A percentile compares a stretch with the other conserved stretches of the same genome.
These are phyloP conservation scores for Candida anutae DNA, from an alignment of 1,139 yeast genomes.

Conservation along the genomic window DNA sequence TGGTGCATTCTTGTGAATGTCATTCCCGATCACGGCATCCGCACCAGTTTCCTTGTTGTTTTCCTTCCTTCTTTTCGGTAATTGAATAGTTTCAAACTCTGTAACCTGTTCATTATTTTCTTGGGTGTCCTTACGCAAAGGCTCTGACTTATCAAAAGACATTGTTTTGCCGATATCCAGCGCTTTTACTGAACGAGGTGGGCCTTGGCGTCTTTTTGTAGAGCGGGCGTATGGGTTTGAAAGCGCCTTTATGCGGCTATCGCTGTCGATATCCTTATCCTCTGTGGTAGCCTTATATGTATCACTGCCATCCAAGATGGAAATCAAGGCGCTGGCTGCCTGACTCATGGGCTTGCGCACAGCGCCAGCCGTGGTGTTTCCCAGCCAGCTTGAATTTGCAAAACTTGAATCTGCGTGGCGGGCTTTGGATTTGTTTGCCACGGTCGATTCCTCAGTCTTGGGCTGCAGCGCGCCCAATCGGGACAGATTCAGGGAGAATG, in stretches of 20 bases:
- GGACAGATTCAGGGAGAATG: slow-evolving; percentile 3
- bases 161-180: slow-evolving; percentile 31
- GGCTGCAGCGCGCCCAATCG: too few relatives aligned
- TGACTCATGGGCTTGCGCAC: slow-evolving; percentile 37
- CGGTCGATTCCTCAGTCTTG: too few relatives aligned
- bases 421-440: slow-evolving; percentile 4
- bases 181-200: slow-evolving; percentile 9
- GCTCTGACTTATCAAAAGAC: slow-evolving; percentile 26
- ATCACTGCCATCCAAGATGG: slow-evolving; percentile 45
- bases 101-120: too few relatives aligned
- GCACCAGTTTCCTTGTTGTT: too few relatives aligned
- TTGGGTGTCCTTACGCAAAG: too few relatives aligned
- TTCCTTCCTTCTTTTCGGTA: too few relatives aligned
- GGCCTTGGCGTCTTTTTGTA: slow-evolving; percentile 15
- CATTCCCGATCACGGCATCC: too few relatives aligned
- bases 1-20: too few relatives aligned
- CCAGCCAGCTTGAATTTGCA: too few relatives aligned
- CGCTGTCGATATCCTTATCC: slow-evolving; percentile 5
- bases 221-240: slow-evolving; percentile 45
- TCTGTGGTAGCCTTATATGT: neutral
- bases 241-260: slow-evolving; percentile 20
- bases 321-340: slow-evolving; percentile 59
- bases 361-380: slow-evolving; percentile 1
- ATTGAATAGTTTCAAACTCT: too few relatives aligned
- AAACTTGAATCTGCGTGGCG: neutral